These are phyloP conservation scores for Melastoma candidum DNA, from an alignment of 441 rosid genomes.

Conservation along the genomic window DNA sequence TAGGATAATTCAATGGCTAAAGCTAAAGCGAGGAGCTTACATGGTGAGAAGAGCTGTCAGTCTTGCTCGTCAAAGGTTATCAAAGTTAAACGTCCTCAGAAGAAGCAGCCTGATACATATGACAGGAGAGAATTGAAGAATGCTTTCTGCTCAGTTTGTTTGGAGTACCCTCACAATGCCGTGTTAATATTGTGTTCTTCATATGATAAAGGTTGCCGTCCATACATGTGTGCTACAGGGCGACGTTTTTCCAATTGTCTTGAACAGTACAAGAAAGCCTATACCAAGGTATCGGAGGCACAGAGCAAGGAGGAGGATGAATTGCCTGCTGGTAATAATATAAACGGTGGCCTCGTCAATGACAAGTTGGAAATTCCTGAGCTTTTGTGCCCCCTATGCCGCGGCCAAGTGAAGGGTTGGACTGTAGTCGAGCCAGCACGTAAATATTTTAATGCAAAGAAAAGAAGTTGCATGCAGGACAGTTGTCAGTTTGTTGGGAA, in stretches of 20 bases:
- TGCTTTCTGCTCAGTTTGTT: constrained; percentile 48
- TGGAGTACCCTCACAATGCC: constrained; percentile 65
- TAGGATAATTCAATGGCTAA: too few species aligned
- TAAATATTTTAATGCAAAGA: constrained; percentile 39
- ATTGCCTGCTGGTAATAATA: constrained; percentile 15
- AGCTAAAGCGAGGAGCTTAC: too few species aligned
- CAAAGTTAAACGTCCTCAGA: constrained; percentile 20
- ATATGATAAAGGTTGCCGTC: constrained; percentile 55
- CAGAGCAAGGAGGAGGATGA: constrained; percentile 20
- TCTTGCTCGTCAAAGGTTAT: constrained; percentile 23
- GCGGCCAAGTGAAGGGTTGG: constrained; percentile 71
- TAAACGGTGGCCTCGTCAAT: constrained; percentile 13
- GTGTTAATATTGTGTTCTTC: constrained; percentile 61
- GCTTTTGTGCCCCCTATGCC: constrained; percentile 53
- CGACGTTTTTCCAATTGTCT: constrained; percentile 53
- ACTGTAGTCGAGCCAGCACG: constrained; percentile 58
- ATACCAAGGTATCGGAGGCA: constrained; percentile 29
- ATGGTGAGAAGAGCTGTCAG: too few species aligned
- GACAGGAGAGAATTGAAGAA: constrained; percentile 47
- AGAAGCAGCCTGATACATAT: constrained; percentile 20
- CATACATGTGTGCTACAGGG: constrained; percentile 67
- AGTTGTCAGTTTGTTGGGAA: constrained; percentile 41
- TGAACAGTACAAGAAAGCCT: constrained; percentile 55
- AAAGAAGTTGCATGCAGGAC: constrained; percentile 56
- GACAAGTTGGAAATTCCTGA: constrained; percentile 34